phyloP scores from a whole-genome alignment of 2,329 filamentous ascomycete species.

The Neonectria faginata region DNA sequence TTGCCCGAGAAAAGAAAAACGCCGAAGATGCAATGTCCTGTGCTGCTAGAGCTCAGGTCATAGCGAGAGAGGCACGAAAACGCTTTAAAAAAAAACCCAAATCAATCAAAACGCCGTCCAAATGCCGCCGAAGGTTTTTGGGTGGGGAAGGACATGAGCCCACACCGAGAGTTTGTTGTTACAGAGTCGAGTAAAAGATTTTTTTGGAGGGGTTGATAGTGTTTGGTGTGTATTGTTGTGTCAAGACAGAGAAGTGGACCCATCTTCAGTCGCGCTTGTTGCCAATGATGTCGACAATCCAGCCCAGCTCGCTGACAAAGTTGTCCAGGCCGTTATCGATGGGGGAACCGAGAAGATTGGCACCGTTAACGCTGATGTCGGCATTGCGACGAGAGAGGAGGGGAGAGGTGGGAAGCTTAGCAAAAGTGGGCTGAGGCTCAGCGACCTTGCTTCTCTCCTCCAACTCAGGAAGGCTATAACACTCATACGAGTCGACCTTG shows the following conservation, averaged over 20 bases:
- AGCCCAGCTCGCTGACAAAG: conserved; percentile 61
- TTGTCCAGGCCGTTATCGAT: conserved; percentile 55
- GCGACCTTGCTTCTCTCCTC: conserved; percentile 37
- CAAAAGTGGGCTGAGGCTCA: conserved; percentile 37
- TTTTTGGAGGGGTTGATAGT: conserved; percentile 1
- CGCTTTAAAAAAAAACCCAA: conserved; percentile 22
- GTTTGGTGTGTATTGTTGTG: neutral
- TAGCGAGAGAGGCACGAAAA: conserved; percentile 19
- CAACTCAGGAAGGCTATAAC: conserved; percentile 61
- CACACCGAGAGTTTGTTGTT: conserved; percentile 26
- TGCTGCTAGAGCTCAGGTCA: conserved; percentile 17
- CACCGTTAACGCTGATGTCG: conserved; percentile 34
- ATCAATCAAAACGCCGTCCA: conserved; percentile 39
- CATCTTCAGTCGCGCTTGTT: conserved; percentile 43
- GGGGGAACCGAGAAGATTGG: conserved; percentile 50
- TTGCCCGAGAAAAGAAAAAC: conserved; percentile 25
- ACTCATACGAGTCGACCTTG: conserved; percentile 44
- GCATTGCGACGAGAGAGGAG: conserved; percentile 42
- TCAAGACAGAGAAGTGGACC: conserved; percentile 2
- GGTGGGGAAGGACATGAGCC: conserved; percentile 23
- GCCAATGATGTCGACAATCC: conserved; percentile 63
- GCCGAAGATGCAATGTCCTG: conserved; percentile 36
- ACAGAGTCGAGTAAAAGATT: conserved; percentile 23
- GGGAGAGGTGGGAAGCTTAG: conserved; percentile 40
- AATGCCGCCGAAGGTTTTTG: conserved; percentile 27